These are phyloP conservation scores for Penicillium italicum DNA, from an alignment of 2,329 filamentous ascomycete genomes.

Conservation along the genomic window DNA sequence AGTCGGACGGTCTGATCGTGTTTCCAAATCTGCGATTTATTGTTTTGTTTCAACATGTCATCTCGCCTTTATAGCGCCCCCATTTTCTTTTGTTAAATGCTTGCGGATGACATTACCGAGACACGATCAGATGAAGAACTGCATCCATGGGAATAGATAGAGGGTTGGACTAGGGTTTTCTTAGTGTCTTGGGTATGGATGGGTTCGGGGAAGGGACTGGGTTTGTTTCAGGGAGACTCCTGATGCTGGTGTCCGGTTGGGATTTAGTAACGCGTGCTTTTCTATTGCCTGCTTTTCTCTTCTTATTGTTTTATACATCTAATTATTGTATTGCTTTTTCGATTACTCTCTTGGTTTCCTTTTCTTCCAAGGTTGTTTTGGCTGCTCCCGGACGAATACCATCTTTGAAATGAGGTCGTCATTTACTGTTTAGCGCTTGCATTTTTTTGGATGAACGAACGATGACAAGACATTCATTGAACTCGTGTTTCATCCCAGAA, in stretches of 20 bases:
- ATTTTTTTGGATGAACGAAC: background rate
- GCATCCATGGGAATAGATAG: conserved; percentile 17
- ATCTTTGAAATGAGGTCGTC: conserved; percentile 3
- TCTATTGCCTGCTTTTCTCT: conserved; percentile 20
- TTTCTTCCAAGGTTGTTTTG: background rate
- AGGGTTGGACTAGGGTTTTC: conserved; percentile 4
- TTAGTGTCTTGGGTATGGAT: conserved; percentile 9
- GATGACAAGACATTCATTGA: background rate
- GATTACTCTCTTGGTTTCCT: background rate
- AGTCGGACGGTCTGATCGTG: conserved; percentile 13
- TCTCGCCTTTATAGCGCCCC: conserved; percentile 1
- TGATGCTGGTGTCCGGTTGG: conserved; percentile 22
- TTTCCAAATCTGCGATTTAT: conserved; percentile 6
- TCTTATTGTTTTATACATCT: conserved; percentile 5
- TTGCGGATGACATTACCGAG: conserved; percentile 26
- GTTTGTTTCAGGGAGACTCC: conserved; percentile 17
- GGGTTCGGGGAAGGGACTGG: conserved; percentile 5
- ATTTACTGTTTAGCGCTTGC: background rate
- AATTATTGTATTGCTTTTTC: conserved; percentile 1
- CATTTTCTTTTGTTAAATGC: conserved; percentile 19
- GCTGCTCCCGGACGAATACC: conserved; percentile 10
- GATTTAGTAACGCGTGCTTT: conserved; percentile 14
- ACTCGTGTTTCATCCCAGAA: background rate
- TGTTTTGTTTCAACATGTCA: conserved; percentile 17
- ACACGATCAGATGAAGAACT: conserved; percentile 29